Evolutionary conservation across 2,329 filamentous ascomycete species (phyloP), one percentile per base, ranked within the genome.

Genomic region (Colletotrichum karsti): DNA sequence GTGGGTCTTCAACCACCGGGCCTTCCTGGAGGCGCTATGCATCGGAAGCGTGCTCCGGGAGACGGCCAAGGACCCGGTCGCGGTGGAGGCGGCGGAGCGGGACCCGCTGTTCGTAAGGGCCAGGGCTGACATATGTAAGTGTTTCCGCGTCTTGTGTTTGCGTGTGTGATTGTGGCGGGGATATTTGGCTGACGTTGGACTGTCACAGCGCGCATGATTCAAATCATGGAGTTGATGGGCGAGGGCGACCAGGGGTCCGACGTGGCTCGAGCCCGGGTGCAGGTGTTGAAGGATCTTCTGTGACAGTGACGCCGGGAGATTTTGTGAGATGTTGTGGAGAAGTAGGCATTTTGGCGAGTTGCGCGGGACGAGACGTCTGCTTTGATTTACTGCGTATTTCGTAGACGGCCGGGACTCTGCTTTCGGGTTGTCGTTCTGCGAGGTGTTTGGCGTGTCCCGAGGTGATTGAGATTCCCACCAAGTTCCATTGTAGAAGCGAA

Each of bases 1-100:
- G 92, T 95, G 92, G 92, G 92, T 93, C 1, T 93, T 94, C 72
- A 93, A 94, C 76, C 93, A 95, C 75, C 84, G 93, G 1, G 92
- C 92, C 0, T 95, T 95, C 74, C 84, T 95, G 58, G 92, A 95
- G 81, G 91, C 91, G 33, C 77, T 91, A 74, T 93, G 88, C 78
- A 92, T 92, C 53, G 88, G 88, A 22, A 86, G 85, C 69, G 84
- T 90, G 24, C 76, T 91, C 64, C 81, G 84, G 42, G 87, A 90
- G 75, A 81, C 83, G 20, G 74, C 78, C 3, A 81, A 80, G 41
- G 83, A 87, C 69, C 79, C 81, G 9, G 79, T 79, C 1, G 84
- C 82, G 2, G 78, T 77, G 37, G 87, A 88, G 33, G 73, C 81
- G 24, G 73, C 86, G 51, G 74, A 73, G 7, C 84, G 83, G 71